phyloP scores from a whole-genome alignment of 2,329 filamentous ascomycete genomes.

The Thermoascus crustaceus region DNA sequence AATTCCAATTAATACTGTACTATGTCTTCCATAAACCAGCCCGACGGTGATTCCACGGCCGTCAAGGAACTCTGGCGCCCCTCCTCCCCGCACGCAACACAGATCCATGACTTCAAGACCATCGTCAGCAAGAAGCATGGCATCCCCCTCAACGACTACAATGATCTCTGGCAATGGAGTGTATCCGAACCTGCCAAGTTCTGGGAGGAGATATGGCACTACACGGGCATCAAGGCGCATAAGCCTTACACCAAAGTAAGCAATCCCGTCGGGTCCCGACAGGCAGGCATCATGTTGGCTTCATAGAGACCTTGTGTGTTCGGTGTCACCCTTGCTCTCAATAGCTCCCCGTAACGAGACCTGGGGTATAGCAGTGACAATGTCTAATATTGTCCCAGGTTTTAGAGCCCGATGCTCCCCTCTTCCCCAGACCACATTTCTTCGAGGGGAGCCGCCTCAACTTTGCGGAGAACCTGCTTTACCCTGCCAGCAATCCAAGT shows the following conservation, averaged over 20 bases:
- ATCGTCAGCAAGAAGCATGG: constrained; percentile 60
- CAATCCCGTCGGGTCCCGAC: constrained; percentile 2
- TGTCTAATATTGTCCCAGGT: constrained; percentile 52
- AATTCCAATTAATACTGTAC: background rate
- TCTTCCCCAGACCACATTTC: constrained; percentile 84
- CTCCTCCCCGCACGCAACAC: constrained; percentile 56
- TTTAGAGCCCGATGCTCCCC: constrained; percentile 55
- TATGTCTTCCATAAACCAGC: constrained; percentile 5
- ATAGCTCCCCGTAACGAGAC: background rate
- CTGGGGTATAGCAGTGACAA: constrained; percentile 1
- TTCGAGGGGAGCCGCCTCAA: constrained; percentile 74
- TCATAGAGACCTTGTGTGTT: background rate
- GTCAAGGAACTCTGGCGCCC: constrained; percentile 61
- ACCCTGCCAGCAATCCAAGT: constrained; percentile 53
- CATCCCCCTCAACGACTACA: constrained; percentile 57
- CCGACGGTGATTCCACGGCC: constrained; percentile 2
- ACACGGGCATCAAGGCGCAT: constrained; percentile 66
- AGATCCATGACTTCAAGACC: constrained; percentile 64
- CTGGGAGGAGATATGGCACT: constrained; percentile 81
- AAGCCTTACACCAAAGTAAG: constrained; percentile 42
- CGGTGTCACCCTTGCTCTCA: background rate
- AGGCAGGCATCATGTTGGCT: no score
- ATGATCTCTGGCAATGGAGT: constrained; percentile 78
- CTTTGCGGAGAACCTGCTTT: constrained; percentile 92
- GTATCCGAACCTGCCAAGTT: constrained; percentile 65